Evolutionary conservation across 345 rosid species (phyloP).

Genomic region (Iberis pinnata): DNA sequence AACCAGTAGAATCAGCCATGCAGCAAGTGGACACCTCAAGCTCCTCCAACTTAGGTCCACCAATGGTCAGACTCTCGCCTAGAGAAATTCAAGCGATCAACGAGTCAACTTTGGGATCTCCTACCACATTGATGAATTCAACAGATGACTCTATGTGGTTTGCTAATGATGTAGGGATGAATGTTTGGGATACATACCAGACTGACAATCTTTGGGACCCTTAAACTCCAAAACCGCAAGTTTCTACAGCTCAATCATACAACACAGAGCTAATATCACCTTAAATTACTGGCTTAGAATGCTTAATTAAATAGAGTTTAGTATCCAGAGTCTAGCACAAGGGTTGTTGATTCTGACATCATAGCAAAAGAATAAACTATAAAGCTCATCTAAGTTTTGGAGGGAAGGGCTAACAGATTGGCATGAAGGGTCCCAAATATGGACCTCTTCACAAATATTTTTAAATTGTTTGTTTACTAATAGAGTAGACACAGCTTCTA

Average conservation of each 20-base stretch:
- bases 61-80: slow-evolving; percentile 53
- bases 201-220: slow-evolving; percentile 32
- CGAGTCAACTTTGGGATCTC: slow-evolving; percentile 80
- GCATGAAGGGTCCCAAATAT: slow-evolving; percentile 26
- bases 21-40: slow-evolving; percentile 19
- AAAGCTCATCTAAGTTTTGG: slow-evolving; percentile 25
- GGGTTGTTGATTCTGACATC: slow-evolving; percentile 30
- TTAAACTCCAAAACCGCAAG: background rate
- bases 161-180: slow-evolving; percentile 16
- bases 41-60: slow-evolving; percentile 33
- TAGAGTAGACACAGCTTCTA: slow-evolving; percentile 26
- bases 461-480: slow-evolving; percentile 1
- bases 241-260: slow-evolving; percentile 7
- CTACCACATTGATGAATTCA: slow-evolving; percentile 61
- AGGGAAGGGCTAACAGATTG: slow-evolving; percentile 21
- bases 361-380: slow-evolving; percentile 12
- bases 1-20: slow-evolving; percentile 20
- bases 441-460: slow-evolving; percentile 21
- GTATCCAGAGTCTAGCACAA: slow-evolving; percentile 21
- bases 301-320: background rate
- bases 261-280: background rate
- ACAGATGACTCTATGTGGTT: slow-evolving; percentile 16
- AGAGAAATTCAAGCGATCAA: slow-evolving; percentile 85
- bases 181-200: slow-evolving; percentile 28
- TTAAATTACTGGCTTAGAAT: slow-evolving; percentile 8